Evolutionary conservation across 1,284 basidiomycete genomes (phyloP).

Genomic region (Puccinia sorghi): DNA sequence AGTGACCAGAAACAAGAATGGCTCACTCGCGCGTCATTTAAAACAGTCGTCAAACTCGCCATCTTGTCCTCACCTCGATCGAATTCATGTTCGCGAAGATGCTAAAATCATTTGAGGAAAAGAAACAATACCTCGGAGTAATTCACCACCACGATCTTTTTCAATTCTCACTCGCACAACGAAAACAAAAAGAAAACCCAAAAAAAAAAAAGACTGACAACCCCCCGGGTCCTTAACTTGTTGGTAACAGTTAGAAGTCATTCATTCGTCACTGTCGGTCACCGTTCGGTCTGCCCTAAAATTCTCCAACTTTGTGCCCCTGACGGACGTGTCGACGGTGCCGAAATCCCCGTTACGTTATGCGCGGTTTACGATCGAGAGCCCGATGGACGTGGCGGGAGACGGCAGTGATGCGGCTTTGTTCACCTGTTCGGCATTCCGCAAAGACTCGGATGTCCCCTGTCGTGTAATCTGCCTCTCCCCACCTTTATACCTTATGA

Average conservation of each 20-base stretch:
- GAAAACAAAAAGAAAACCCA: background rate
- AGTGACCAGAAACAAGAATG: too few relatives aligned
- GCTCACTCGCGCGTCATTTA: too few relatives aligned
- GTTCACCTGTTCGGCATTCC: slow-evolving; percentile 20
- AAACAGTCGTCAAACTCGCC: slow-evolving; percentile 15
- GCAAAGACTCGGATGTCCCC: background rate
- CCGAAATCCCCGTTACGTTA: background rate
- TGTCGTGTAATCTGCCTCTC: background rate
- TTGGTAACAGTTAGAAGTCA: slow-evolving; percentile 5
- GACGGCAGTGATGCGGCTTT: background rate
- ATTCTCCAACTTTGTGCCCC: background rate
- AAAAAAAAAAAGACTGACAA: background rate
- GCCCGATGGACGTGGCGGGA: background rate
- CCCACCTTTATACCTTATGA: background rate
- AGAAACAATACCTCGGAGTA: slow-evolving; percentile 18
- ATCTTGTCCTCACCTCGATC: slow-evolving; percentile 6
- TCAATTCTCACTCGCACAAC: background rate
- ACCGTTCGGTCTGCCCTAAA: background rate
- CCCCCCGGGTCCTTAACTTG: background rate
- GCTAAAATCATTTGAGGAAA: slow-evolving; percentile 1
- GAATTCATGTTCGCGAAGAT: slow-evolving; percentile 19
- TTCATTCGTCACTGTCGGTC: slow-evolving; percentile 8
- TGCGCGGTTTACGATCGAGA: background rate
- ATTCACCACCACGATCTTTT: background rate
- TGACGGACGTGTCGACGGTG: background rate